phyloP scores from a whole-genome alignment of 2,329 filamentous ascomycete genomes.

The Colletotrichum liriopes region DNA sequence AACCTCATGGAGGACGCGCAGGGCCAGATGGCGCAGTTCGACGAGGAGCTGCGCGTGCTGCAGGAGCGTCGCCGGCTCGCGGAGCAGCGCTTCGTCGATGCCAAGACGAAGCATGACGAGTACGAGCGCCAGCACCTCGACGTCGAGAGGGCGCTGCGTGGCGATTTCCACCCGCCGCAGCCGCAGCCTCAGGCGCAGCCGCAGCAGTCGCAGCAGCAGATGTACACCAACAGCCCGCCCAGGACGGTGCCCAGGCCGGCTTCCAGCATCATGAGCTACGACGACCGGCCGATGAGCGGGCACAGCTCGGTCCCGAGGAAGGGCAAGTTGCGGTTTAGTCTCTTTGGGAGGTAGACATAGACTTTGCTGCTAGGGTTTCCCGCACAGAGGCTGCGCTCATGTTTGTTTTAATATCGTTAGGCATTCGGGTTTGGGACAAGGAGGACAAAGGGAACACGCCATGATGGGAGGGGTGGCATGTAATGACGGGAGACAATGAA shows the following conservation, averaged over 20 bases:
- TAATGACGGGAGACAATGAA: conserved; percentile 9
- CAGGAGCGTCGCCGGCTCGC: conserved; percentile 59
- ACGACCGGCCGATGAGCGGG: conserved; percentile 40
- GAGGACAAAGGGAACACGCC: neutral
- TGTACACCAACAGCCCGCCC: conserved; percentile 37
- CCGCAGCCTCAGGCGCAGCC: conserved; percentile 21
- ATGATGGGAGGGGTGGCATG: neutral
- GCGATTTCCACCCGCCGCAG: conserved; percentile 49
- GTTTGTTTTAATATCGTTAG: conserved; percentile 8
- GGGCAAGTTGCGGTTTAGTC: conserved; percentile 41
- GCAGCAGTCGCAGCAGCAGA: conserved; percentile 32
- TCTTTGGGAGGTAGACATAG: conserved; percentile 41
- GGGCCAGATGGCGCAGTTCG: conserved; percentile 58
- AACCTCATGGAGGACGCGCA: conserved; percentile 59
- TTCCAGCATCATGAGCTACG: conserved; percentile 42
- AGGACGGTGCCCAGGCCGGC: conserved; percentile 30
- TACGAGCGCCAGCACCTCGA: conserved; percentile 59
- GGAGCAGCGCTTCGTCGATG: conserved; percentile 59
- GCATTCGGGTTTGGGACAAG: neutral
- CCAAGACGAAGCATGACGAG: conserved; percentile 62
- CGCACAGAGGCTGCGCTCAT: neutral
- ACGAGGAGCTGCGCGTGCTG: conserved; percentile 59
- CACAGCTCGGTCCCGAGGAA: conserved; percentile 36
- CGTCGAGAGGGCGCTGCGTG: conserved; percentile 59
- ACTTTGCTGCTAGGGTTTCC: neutral